A percentile compares a stretch with the other conserved stretches of the same genome.
These are phyloP conservation scores for Inonotus hispidus DNA, from an alignment of 1,284 basidiomycete genomes.

Conservation along the genomic window DNA sequence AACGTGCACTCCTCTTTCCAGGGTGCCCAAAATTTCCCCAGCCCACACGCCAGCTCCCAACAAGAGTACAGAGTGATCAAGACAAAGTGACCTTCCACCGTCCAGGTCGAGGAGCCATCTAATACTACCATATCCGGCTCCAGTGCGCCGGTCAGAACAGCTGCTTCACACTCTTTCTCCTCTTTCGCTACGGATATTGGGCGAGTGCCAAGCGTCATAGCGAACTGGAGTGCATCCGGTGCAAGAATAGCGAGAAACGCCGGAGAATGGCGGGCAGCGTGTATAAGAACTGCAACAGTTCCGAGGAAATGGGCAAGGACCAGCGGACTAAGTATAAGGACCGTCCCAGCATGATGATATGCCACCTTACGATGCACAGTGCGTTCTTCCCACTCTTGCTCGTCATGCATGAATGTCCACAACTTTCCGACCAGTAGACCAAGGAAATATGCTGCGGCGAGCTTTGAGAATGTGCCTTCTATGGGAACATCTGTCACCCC, in stretches of 20 bases:
- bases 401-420: constrained; percentile 84
- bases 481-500: constrained; percentile 19
- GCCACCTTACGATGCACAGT: constrained; percentile 45
- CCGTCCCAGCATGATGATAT: constrained; percentile 73
- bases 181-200: constrained; percentile 47
- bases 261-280: constrained; percentile 73
- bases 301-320: constrained; percentile 71
- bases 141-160: constrained; percentile 67
- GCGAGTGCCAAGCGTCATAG: constrained; percentile 67
- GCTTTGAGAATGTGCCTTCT: constrained; percentile 53
- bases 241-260: constrained; percentile 77
- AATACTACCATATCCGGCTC: constrained; percentile 76
- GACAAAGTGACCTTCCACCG: constrained; percentile 65
- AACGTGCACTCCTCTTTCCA: constrained; percentile 62
- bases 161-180: constrained; percentile 47
- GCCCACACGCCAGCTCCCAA: constrained; percentile 81
- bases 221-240: constrained; percentile 78
- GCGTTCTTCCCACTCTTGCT: constrained; percentile 67
- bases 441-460: constrained; percentile 84
- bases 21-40: constrained; percentile 52
- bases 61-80: constrained; percentile 70
- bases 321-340: constrained; percentile 72
- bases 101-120: constrained; percentile 75
- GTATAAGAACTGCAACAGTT: constrained; percentile 76
- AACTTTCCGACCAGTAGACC: constrained; percentile 86